phyloP scores from a whole-genome alignment of 1,284 basidiomycete genomes.

The Cutaneotrichosporon mucoides region DNA sequence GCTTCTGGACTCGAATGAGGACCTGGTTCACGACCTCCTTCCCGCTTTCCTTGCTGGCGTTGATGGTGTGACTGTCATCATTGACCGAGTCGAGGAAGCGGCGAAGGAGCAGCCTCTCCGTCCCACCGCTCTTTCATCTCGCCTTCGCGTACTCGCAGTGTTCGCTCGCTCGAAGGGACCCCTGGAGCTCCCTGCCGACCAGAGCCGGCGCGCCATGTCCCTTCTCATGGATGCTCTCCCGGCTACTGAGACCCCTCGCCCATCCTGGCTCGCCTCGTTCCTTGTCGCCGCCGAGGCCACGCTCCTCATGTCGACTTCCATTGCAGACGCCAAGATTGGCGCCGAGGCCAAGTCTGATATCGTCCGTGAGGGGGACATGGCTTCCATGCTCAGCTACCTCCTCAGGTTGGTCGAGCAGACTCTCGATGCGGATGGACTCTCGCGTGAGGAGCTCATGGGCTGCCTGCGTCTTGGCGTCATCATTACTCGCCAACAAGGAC shows the following conservation, averaged over 20 bases:
- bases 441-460: slow-evolving; percentile 68
- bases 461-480: slow-evolving; percentile 73
- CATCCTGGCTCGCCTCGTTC: slow-evolving; percentile 79
- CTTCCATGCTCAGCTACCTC: slow-evolving; percentile 53
- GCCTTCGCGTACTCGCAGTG: slow-evolving; percentile 77
- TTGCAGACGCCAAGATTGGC: slow-evolving; percentile 52
- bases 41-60: slow-evolving; percentile 59
- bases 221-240: slow-evolving; percentile 60
- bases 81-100: slow-evolving; percentile 24
- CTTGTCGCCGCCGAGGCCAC: slow-evolving; percentile 73
- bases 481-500: slow-evolving; percentile 70
- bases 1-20: slow-evolving; percentile 80
- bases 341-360: slow-evolving; percentile 16
- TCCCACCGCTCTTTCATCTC: slow-evolving; percentile 61
- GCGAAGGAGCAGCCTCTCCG: slow-evolving; percentile 53
- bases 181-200: slow-evolving; percentile 32
- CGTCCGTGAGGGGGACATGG: slow-evolving; percentile 12
- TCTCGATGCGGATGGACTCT: slow-evolving; percentile 55
- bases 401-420: slow-evolving; percentile 71
- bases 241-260: slow-evolving; percentile 49
- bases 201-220: slow-evolving; percentile 55
- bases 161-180: slow-evolving; percentile 47
- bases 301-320: slow-evolving; percentile 69
- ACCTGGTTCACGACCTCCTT: slow-evolving; percentile 84
- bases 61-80: slow-evolving; percentile 44